Percentiles rank a stretch among this genome's conserved stretches.
phyloP scores from a whole-genome alignment of 345 rosid genomes.

The Populus davidiana region DNA sequence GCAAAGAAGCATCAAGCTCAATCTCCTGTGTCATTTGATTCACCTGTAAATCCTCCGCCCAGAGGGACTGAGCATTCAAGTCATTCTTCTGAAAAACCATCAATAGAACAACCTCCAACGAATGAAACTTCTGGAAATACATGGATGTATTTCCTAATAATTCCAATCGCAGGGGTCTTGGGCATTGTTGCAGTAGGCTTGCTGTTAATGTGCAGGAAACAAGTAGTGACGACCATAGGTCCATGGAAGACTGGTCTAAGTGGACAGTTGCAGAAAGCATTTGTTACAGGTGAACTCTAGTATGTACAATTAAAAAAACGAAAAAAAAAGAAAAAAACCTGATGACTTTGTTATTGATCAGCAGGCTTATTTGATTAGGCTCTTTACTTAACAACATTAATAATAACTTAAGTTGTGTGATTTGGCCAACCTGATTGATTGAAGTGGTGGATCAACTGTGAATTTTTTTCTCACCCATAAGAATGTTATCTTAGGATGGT shows the following conservation, averaged over 20 bases:
- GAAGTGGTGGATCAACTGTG: background rate
- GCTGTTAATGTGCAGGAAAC: conserved; percentile 42
- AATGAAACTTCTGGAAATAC: conserved; percentile 15
- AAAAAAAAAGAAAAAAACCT: background rate
- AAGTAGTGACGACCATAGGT: conserved; percentile 53
- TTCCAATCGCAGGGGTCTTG: conserved; percentile 37
- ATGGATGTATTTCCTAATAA: conserved; percentile 52
- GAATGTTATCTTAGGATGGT: background rate
- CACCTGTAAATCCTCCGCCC: conserved; percentile 12
- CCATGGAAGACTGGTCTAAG: conserved; percentile 98
- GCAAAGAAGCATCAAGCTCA: conserved; percentile 35
- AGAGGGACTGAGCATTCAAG: conserved; percentile 4
- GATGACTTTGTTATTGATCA: background rate
- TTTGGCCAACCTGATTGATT: background rate
- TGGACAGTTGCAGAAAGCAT: conserved; percentile 92
- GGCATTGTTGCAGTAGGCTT: conserved; percentile 31
- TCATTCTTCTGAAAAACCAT: conserved; percentile 11
- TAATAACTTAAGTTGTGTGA: background rate
- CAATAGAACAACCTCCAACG: conserved; percentile 19
- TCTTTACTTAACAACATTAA: background rate
- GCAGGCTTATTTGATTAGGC: background rate
- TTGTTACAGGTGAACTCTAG: conserved; percentile 59
- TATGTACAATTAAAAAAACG: background rate
- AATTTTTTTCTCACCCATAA: background rate
- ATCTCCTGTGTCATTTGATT: conserved; percentile 20